Base-by-base conservation (phyloP, 352 stramenopile genomes). In the Pythium dissimile region DNA sequence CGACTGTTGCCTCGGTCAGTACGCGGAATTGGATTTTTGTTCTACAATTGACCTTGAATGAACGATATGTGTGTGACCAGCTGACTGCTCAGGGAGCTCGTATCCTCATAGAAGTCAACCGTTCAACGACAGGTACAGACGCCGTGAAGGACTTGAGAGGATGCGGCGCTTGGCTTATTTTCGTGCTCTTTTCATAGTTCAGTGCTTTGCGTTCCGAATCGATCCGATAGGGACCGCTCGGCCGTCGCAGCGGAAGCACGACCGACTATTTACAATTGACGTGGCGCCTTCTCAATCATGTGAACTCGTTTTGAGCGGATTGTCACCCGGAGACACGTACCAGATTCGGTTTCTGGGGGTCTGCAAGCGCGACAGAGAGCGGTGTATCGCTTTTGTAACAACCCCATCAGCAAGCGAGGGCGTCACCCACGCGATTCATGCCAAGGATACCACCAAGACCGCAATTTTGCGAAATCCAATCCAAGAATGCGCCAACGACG, bases 291-390 rank as follows among this genome's bases (percentile, higher is more conserved):
- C 71, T 27, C 20, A 26, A 13, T n/a, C n/a, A n/a, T n/a, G n/a
- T n/a, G 2, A 67, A 3, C 16, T 81, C 30, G 49, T 31, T 1
- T 9, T 82, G 5, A 39, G 28, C 31, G 56, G 43, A 1, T 39
- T 85, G 2, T 32, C 41, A 3, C 61, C 72, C 39, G 44, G 62
- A 10, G 67, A 63, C n/a, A 62, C 56, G 9, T 83, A 83, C 53
- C 45, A 70, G 1, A 48, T 83, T 28, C 70, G 68, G 34, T 65
- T 85, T 20, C 56, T 85, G 6, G 75, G 72, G 12, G 54, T 85
- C 11, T 62, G 57, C 15, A 64, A 53, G 21, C 27, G 18, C 4
- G 68, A 85, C 32, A 70, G 72, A 18, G 55, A 77, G 18, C 31
- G 44, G 26, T 72, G 64, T 34, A 51, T 78, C 7, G 73, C 68